Base-by-base conservation (phyloP, 345 rosid species). In the Boechera divaricarpa region DNA sequence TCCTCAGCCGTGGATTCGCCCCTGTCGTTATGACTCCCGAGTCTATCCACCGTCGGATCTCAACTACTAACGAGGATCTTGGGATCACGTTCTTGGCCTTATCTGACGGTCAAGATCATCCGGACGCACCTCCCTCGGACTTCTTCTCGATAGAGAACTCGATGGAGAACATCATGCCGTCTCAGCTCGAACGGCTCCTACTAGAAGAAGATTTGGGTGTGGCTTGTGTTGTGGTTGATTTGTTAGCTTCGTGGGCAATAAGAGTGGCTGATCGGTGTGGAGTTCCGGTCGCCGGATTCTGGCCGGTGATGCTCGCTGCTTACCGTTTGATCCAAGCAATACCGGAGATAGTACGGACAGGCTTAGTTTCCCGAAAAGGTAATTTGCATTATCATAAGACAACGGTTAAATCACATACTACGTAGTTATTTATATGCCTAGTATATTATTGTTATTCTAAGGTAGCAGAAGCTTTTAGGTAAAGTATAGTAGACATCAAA, bases 231-330 rank as follows among this genome's bases (percentile, higher is more conserved):
- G 86, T 91, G 3, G 87, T 88, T n/a, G 97, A 93, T 77, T 60
- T 93, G 41, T 16, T 93, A 67, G 91, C 87, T 16, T 90, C 94
- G 0, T 89, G 87, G 78, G 95, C 98, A 10, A 74, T 83, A 9
- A 79, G 69, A 69, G 95, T 90, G 36, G 92, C 84, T 16, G 73
- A 73, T 18, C 83, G 83, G 3, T 85, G 93, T 38, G 81, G 87
- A 7, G 78, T 89, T 69, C 84, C 86, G 0, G 86, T 74, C 0
- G 90, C 87, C 1, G 97, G 98, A 11, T 88, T 89, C 69, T 93
- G 98, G 94, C 84, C 97, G 0, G 96, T 83, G 26, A 86, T 88
- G 93, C 70, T 82, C 3, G 87, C 94, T 5, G 80, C 91, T 18
- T 90, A 87, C 72, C 78, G 81, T 48, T 48, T 93, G 72, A 82